These are phyloP conservation scores for Gautieria morchelliformis DNA, from an alignment of 768 basidiomycete genomes.

Conservation along the genomic window DNA sequence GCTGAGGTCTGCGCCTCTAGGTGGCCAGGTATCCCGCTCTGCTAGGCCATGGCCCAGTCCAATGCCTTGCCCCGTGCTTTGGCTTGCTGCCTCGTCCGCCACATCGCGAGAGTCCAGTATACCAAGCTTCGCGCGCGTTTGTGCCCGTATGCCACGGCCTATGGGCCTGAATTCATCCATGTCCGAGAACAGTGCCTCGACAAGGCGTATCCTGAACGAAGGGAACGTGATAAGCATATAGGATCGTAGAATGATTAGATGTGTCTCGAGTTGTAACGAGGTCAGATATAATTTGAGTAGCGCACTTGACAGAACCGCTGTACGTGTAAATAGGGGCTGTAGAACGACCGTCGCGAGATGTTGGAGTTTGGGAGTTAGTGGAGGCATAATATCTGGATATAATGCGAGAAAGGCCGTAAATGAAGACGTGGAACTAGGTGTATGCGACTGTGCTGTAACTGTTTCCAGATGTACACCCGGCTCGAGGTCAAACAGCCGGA, in stretches of 20 bases:
- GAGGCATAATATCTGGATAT: conserved; percentile 53
- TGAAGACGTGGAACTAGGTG: conserved; percentile 8
- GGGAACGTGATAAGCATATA: conserved; percentile 68
- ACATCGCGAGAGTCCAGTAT: conserved; percentile 9
- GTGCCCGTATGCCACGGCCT: conserved; percentile 17
- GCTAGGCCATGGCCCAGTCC: conserved; percentile 69
- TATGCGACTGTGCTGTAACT: not conserved
- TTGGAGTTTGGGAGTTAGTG: conserved; percentile 52
- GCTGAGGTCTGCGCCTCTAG: conserved; percentile 75
- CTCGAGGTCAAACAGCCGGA: conserved; percentile 56
- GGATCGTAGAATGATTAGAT: conserved; percentile 60
- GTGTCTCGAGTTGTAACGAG: conserved; percentile 58
- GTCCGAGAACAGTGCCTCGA: conserved; percentile 70
- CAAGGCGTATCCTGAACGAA: conserved; percentile 62
- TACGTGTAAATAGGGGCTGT: conserved; percentile 49
- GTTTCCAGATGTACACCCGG: conserved; percentile 35
- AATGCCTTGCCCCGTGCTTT: conserved; percentile 43
- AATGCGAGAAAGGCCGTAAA: conserved; percentile 40
- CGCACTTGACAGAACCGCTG: conserved; percentile 53
- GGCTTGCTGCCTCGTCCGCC: conserved; percentile 12
- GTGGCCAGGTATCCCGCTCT: conserved; percentile 75
- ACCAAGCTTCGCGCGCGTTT: conserved; percentile 21
- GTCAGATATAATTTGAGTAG: conserved; percentile 61
- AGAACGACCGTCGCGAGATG: conserved; percentile 58
- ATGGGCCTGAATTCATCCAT: conserved; percentile 29